phyloP scores from a whole-genome alignment of 257 asterid genomes.

The Plantago ovata region DNA sequence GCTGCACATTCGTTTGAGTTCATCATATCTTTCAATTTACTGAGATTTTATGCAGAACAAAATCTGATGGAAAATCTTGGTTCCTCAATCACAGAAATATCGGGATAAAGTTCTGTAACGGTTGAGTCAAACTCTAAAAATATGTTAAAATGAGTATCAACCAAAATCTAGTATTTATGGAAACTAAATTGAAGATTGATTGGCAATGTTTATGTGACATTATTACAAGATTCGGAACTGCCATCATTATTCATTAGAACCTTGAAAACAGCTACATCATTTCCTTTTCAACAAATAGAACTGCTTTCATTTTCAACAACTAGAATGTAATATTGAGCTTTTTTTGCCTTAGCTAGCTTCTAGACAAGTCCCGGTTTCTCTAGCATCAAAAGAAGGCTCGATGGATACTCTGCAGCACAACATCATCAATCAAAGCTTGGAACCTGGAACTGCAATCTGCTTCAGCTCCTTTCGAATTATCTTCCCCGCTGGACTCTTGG shows the following conservation, averaged over 20 bases:
- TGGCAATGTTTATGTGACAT: neutral
- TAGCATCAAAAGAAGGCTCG: neutral
- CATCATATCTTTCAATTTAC: slow-evolving; percentile 10
- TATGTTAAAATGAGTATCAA: slow-evolving; percentile 7
- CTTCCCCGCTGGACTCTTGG: slow-evolving; percentile 49
- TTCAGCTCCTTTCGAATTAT: slow-evolving; percentile 43
- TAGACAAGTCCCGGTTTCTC: neutral
- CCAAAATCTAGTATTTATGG: neutral
- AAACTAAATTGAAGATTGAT: neutral
- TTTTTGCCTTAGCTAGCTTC: too few species aligned
- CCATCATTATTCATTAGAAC: neutral
- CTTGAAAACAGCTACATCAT: neutral
- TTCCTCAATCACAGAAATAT: too few species aligned
- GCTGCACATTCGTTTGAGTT: slow-evolving; percentile 67
- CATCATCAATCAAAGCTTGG: slow-evolving; percentile 31
- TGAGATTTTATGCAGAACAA: too few species aligned
- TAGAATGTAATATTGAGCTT: too few species aligned
- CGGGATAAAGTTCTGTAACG: slow-evolving; percentile 17
- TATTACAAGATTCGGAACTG: neutral
- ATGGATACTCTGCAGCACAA: neutral
- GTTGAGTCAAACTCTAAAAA: slow-evolving; percentile 1
- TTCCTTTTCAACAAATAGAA: neutral
- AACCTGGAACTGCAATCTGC: slow-evolving; percentile 26
- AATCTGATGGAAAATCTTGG: too few species aligned
- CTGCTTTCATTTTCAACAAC: neutral